Base-by-base conservation (phyloP, 2,329 filamentous ascomycete species). In the Amylocarpus encephaloides region DNA sequence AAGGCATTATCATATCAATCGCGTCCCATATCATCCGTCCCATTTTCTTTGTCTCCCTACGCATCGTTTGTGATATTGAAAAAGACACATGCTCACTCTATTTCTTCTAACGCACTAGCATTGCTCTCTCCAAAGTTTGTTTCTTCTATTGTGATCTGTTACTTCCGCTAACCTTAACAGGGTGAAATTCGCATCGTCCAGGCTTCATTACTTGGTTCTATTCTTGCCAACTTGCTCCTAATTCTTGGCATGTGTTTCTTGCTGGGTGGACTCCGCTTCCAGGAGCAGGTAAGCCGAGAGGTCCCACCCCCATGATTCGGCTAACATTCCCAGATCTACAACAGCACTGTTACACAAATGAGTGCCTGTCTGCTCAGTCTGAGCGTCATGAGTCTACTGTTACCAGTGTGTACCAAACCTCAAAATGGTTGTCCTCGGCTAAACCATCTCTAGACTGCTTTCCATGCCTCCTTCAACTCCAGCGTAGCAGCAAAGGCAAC, bases 281-380 rank as follows among this genome's bases (percentile, higher is more conserved):
- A 86, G 66, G 91, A 96, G 72, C 91, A 95, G 73, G 82, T 82
- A 62, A 54, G 19, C 29, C 11, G 22, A 26, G 22, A 26, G 22
- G 7, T 7, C 22, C 22, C 22, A 26, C 22, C 30, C 13, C 13
- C 3, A 12, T 9, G 3, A 15, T 22, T 46, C 33, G 32, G 39
- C 57, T 64, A 36, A 63, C 29, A 9, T 4, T 18, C 10, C 3
- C 48, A 86, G 80, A 84, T 96, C 55, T 96, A 95, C 71, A 96
- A 95, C 71, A 93, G 83, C 70, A 95, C 88, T 18, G 88, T 95
- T 51, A 95, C 90, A 1, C 90, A 96, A 67, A 95, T 95, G 88
- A 95, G 89, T 66, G 91, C 91, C 46, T 95, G 89, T 71, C 75
- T 96, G 60, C 79, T 96, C 59, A 94, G 88, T 73, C 70, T 95